Evolutionary conservation across 768 basidiomycete genomes (phyloP), one percentile per base, ranked within the genome.

Genomic region (Crepidotus variabilis): DNA sequence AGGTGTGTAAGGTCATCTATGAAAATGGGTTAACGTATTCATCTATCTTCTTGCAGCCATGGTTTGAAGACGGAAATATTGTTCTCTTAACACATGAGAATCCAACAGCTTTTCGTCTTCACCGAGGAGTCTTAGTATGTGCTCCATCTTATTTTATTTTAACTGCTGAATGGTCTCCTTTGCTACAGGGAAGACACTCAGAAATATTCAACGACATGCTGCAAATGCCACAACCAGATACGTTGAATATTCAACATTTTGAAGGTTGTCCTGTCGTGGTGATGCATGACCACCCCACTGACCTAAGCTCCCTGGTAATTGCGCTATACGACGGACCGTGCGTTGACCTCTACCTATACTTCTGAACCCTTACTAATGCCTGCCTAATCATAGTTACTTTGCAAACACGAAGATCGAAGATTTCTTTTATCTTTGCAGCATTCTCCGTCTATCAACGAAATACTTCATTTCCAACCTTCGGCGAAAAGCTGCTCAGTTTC

Each of bases 11-110:
- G n/a, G 10, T 1, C 43, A 39, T 11, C 32, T 11, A 43, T 46
- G 3, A 23, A 51, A 6, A 7, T 20, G n/a, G 13, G 47, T 49
- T n/a, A n/a, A 34, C 52, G 9, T 51, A 11, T 20, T 53, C 20
- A 53, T 28, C 11, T 1, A 28, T 24, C 48, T 36, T 33, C n/a
- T 46, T 13, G 28, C 53, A 83, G 69, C 82, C 80, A 14, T 84
- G 79, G 80, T 82, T 86, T 61, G 79, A 83, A 21, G 83, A 84
- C 60, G 83, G 83, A 16, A 86, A 84, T 63, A 73, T 85, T 48
- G 67, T 84, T 16, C 72, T 86, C 2, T 65, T 80, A 36, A 76
- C 78, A 6, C 66, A 75, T 33, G 72, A 75, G 47, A 61, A 68
- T 51, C 70, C 67, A 4, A 74, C 75, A 34, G 78, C 77, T 1